Conservation (phyloP, 345 rosid genomes). For the Luvunga scandens region DNA sequence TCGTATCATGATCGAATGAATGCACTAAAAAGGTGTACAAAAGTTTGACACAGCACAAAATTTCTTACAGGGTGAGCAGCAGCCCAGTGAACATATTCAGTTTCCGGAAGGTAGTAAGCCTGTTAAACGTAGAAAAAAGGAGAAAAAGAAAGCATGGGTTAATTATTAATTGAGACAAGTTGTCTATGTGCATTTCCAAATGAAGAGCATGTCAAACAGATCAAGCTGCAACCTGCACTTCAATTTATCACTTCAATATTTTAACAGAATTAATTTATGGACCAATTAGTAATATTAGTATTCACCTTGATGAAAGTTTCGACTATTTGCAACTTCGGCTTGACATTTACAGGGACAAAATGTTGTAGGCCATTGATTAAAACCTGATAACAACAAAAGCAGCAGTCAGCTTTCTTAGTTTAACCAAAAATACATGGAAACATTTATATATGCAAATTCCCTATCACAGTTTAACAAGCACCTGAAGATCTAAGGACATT, state of each 20-base stretch:
- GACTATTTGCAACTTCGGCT: slow-evolving; percentile 73
- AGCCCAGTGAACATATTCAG: slow-evolving; percentile 95
- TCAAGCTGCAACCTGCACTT: not conserved
- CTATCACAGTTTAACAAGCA: slow-evolving; percentile 16
- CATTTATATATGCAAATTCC: not conserved
- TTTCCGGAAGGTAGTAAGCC: slow-evolving; percentile 97
- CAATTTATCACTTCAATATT: not conserved
- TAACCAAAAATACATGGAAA: not conserved
- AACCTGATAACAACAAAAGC: slow-evolving; percentile 47
- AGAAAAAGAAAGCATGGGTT: not conserved
- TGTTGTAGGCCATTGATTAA: slow-evolving; percentile 84
- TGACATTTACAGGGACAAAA: slow-evolving; percentile 70
- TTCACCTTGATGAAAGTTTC: slow-evolving; percentile 86
- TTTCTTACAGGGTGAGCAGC: slow-evolving; percentile 84
- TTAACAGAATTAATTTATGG: not conserved
- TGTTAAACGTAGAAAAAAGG: slow-evolving; percentile 25
- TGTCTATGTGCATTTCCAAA: not conserved
- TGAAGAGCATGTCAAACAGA: not conserved
- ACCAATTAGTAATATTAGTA: not conserved
- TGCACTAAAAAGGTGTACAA: not conserved
- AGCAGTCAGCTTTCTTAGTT: not conserved
- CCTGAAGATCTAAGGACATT: slow-evolving; percentile 97
- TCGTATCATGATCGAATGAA: not conserved
- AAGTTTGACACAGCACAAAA: not conserved
- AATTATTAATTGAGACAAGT: not conserved